Evolutionary conservation across 2,329 filamentous ascomycete species (phyloP), one percentile per base, ranked within the genome.

Genomic region (Scedosporium apiospermum): DNA sequence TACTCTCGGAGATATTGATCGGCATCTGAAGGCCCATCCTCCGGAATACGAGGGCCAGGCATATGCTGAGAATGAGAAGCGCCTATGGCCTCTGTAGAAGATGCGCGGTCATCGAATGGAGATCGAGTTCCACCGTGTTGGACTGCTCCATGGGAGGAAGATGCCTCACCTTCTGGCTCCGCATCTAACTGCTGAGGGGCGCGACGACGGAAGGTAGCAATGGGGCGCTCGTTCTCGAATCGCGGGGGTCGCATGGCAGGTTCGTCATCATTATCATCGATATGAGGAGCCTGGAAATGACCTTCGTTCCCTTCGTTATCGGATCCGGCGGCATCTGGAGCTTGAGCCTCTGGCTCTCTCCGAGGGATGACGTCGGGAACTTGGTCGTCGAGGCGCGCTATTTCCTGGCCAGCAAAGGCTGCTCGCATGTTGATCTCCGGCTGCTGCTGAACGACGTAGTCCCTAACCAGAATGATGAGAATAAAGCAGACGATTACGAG

Each of bases 371-470:
- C 7, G 12, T 55, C 23, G 51, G 51, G 51, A 6, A 41, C 49
- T 30, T 30, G 51, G 30, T 57, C 60, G 3, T 61, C 59, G 6
- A 27, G 60, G 7, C 60, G 60, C 6, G 60, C 46, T 34, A 34
- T 34, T 14, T 61, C 60, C 27, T 59, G 57, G 14, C 55, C 82
- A 10, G 82, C 85, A 69, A 87, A 83, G 3, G 83, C 84, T 7
- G 82, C 88, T 0, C 86, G 88, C 78, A 95, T 88, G 69, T 96
- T 96, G 67, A 95, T 88, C 66, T 93, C 88, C 4, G 93, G 95
- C 71, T 99, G 95, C 72, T 99, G 95, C 72, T 99, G 95, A 9
- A 99, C 92, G 60, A 99, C 95, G 83, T 96, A 99, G 76, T 99
- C 95, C 57, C 96, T 82, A 57, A 99, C 97, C 3, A 99, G 77